Percentiles rank a stretch among this genome's conserved stretches.
phyloP scores from a whole-genome alignment of 306 rosid genomes.

The Inga laurina region DNA sequence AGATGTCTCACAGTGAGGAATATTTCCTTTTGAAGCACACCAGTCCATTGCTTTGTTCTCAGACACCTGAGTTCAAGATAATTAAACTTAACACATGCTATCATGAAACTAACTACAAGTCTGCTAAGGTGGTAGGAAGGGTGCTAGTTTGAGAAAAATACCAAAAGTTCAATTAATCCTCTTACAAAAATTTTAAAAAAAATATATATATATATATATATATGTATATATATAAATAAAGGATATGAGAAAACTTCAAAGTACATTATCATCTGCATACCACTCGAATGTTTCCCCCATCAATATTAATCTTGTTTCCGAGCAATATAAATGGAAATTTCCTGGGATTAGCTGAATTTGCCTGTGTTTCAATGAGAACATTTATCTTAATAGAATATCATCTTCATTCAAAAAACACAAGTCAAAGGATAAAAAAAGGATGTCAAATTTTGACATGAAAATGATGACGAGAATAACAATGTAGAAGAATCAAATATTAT shows the following conservation, averaged over 20 bases:
- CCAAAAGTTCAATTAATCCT: background rate
- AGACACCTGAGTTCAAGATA: slow-evolving; percentile 63
- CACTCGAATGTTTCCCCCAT: slow-evolving; percentile 64
- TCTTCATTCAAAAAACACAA: background rate
- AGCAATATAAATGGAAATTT: slow-evolving; percentile 84
- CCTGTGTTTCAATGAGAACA: slow-evolving; percentile 47
- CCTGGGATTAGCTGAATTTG: slow-evolving; percentile 73
- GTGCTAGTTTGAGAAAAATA: background rate
- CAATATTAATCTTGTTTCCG: slow-evolving; percentile 94
- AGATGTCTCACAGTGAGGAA: slow-evolving; percentile 89
- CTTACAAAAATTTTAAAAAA: background rate
- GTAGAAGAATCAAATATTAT: no score
- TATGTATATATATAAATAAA: no score
- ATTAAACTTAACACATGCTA: slow-evolving; percentile 29
- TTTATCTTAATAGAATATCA: slow-evolving; percentile 4
- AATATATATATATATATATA: no score
- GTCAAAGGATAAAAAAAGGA: no score
- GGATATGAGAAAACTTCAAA: background rate
- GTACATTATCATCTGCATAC: slow-evolving; percentile 45
- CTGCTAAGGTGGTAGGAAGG: background rate
- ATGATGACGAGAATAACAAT: no score
- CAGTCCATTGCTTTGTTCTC: slow-evolving; percentile 95
- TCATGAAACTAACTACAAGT: background rate
- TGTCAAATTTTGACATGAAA: no score
- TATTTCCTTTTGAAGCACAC: slow-evolving; percentile 85